Base-by-base conservation (phyloP, 495 filamentous ascomycete genomes). In the Amorphotheca resinae region DNA sequence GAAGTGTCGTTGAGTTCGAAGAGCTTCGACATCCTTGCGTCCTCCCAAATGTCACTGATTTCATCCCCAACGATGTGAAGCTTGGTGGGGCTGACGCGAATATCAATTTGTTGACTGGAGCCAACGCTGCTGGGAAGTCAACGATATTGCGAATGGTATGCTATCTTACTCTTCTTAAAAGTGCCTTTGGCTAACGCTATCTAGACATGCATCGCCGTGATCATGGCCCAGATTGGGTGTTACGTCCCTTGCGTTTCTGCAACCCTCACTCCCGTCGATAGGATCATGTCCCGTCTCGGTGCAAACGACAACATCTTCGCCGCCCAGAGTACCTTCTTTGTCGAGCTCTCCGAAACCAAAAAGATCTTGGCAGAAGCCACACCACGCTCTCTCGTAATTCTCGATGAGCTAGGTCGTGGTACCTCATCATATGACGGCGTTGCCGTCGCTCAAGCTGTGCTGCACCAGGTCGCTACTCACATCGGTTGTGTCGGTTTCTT, bases 261-360 rank as follows among this genome's bases (percentile, higher is more conserved):
- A 8, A 74, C 69, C n/a, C 65, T 99, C 22, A 96, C 93, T 0
- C 87, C 91, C 0, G 72, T 89, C 22, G 93, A 99, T 59, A 84
- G 91, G 33, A 96, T 99, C 68, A 99, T 99, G 93, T 95, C 87
- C 4, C 87, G 93, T 17, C 82, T 99, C 0, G 93, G 93, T 11
- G 93, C 93, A 36, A 94, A 96, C 57, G 91, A 99, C 72, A 95
- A 95, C 63, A 96, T 99, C 59, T 95, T 99, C 57, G 93, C 89
- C 17, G 86, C 89, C 2, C 93, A 99, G 63, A 87, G 81, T 18
- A 99, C 91, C 22, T 99, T 99, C 73, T 95, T 99, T 59, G 89
- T 99, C 36, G 91, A 99, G 61, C 70, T 99, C 6, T 83, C 87
- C 3, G 93, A 99, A 56, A 99, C 91, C 7, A 94, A 95, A 66